A percentile compares a stretch with the other conserved stretches of the same genome.
These are phyloP conservation scores for Cornus kousa DNA, from an alignment of 148 eudicot species.

Conservation along the genomic window DNA sequence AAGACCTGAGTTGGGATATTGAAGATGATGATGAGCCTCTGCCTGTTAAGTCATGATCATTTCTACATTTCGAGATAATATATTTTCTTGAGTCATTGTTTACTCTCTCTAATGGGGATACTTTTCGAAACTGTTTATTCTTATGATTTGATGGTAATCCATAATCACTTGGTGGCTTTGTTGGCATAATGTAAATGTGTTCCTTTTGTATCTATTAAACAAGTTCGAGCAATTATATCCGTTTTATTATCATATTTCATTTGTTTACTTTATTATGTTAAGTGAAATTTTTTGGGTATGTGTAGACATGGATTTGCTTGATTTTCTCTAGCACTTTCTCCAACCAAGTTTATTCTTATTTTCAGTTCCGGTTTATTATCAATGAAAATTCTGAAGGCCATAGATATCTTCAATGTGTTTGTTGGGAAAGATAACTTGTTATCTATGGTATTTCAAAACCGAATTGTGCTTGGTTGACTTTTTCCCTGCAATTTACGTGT, in stretches of 20 bases:
- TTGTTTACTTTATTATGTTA: background rate
- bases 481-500: too few species aligned
- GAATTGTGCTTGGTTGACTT: too few species aligned
- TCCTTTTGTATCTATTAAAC: conserved; percentile 4
- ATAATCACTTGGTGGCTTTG: background rate
- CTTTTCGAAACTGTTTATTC: conserved; percentile 2
- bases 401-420: too few species aligned
- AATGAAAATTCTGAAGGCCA: too few species aligned
- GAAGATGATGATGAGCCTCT: conserved; percentile 53
- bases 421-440: too few species aligned
- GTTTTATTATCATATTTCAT: background rate
- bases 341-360: too few species aligned
- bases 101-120: background rate
- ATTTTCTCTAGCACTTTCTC: too few species aligned
- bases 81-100: background rate
- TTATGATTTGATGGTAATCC: background rate
- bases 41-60: conserved; percentile 30
- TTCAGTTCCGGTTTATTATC: too few species aligned
- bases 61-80: background rate
- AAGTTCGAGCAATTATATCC: background rate
- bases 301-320: too few species aligned
- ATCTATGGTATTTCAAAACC: too few species aligned
- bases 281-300: too few species aligned
- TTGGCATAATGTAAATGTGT: conserved; percentile 2
- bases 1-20: conserved; percentile 51